Evolutionary conservation across 257 asterid species (phyloP).

Genomic region (Asclepias syriaca): DNA sequence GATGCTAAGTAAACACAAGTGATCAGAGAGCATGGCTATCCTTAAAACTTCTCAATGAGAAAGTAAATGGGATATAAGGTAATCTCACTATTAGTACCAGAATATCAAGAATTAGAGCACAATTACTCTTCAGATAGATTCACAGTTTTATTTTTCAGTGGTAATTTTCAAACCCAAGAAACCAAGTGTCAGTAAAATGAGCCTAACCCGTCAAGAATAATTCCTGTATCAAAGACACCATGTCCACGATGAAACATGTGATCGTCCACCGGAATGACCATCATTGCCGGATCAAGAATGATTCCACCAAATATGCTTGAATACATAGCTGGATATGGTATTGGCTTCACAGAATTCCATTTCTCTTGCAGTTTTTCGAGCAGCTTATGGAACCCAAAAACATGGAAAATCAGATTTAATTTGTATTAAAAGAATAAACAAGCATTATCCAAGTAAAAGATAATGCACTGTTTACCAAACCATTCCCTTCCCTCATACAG

Average conservation of each 20-base stretch:
- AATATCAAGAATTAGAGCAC: not conserved
- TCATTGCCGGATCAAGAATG: slow-evolving; percentile 80
- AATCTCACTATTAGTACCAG: not conserved
- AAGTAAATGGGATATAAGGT: not conserved
- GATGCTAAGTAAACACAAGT: not conserved
- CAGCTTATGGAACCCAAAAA: slow-evolving; percentile 35
- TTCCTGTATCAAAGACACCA: slow-evolving; percentile 86
- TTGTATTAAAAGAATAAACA: not conserved
- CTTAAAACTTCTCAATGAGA: not conserved
- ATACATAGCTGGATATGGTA: slow-evolving; percentile 87
- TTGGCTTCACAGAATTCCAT: slow-evolving; percentile 51
- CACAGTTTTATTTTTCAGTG: not conserved
- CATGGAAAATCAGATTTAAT: not conserved
- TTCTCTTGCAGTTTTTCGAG: slow-evolving; percentile 62
- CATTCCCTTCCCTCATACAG: not conserved
- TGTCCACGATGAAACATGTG: slow-evolving; percentile 98
- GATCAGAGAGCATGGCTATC: not conserved
- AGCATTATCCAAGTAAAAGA: not conserved
- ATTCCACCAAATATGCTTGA: slow-evolving; percentile 80
- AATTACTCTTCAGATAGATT: not conserved
- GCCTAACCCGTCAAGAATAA: slow-evolving; percentile 58
- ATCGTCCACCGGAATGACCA: slow-evolving; percentile 86
- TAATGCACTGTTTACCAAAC: not conserved
- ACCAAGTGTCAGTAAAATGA: not conserved
- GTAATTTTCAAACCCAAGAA: not conserved